phyloP scores from a whole-genome alignment of 2,329 filamentous ascomycete genomes.

The Pestalotiopsis sp. region DNA sequence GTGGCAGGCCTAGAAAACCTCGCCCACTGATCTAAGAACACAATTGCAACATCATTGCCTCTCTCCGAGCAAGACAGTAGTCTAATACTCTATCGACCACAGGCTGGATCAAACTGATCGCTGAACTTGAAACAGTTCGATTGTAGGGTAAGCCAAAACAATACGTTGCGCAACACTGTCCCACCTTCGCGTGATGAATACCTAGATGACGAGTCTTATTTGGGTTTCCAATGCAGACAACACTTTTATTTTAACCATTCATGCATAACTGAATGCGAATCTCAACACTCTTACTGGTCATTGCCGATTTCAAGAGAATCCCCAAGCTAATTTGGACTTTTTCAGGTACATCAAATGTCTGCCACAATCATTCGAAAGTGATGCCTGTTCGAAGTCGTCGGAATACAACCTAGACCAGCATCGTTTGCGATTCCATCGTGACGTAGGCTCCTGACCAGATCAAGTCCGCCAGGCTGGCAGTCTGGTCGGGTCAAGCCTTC shows the following conservation, averaged over 20 bases:
- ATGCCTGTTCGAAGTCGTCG: no score
- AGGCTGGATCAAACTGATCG: background rate
- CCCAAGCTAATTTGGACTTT: constrained; percentile 1
- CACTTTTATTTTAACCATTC: constrained; percentile 58
- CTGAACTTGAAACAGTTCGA: background rate
- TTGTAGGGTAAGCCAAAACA: background rate
- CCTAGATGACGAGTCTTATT: constrained; percentile 67
- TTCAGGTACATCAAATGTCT: background rate
- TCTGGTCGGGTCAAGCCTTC: background rate
- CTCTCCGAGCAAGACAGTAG: background rate
- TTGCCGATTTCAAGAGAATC: background rate
- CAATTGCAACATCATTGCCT: background rate
- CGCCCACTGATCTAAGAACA: constrained; percentile 75
- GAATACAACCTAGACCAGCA: background rate
- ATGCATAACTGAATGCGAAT: constrained; percentile 51
- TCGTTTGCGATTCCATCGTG: background rate
- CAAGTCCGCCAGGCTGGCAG: background rate
- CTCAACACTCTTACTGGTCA: background rate
- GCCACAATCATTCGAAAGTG: no score
- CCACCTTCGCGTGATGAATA: constrained; percentile 44
- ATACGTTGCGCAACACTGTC: background rate
- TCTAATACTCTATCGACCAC: background rate
- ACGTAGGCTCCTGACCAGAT: background rate
- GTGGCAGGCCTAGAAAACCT: constrained; percentile 99
- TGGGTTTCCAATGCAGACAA: constrained; percentile 63